Conservation (phyloP, 2,329 filamentous ascomycete species). For the Monosporascus sp. region DNA sequence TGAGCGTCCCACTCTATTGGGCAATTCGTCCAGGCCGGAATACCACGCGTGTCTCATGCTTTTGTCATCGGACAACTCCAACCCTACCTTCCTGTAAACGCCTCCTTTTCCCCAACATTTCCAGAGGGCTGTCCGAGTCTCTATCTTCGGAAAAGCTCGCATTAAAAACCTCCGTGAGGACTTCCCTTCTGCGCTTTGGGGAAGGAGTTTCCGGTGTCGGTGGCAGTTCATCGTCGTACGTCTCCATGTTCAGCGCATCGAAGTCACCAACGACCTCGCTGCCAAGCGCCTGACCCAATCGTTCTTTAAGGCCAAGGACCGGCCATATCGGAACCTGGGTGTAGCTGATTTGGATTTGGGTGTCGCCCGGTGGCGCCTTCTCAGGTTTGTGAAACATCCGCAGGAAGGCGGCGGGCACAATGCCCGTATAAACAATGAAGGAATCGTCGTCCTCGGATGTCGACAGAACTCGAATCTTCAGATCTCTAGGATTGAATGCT, state of each 20-base stretch:
- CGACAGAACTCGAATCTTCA: slow-evolving; percentile 46
- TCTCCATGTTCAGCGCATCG: slow-evolving; percentile 37
- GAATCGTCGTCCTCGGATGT: slow-evolving; percentile 40
- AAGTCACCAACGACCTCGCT: slow-evolving; percentile 43
- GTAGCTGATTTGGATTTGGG: slow-evolving; percentile 42
- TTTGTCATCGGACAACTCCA: slow-evolving; percentile 20
- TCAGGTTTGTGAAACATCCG: slow-evolving; percentile 45
- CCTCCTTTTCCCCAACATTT: slow-evolving; percentile 19
- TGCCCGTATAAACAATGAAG: slow-evolving; percentile 49
- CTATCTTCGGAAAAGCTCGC: slow-evolving; percentile 26
- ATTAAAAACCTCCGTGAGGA: slow-evolving; percentile 24
- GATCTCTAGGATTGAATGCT: slow-evolving; percentile 29
- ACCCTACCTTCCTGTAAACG: slow-evolving; percentile 22
- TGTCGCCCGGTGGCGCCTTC: slow-evolving; percentile 28
- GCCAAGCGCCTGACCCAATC: slow-evolving; percentile 49
- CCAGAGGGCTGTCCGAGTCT: slow-evolving; percentile 12
- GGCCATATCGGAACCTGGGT: slow-evolving; percentile 49
- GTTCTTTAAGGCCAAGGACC: slow-evolving; percentile 48
- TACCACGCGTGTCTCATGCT: not conserved
- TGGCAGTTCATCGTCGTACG: slow-evolving; percentile 34
- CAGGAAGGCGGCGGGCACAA: slow-evolving; percentile 44
- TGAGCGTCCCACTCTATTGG: not conserved
- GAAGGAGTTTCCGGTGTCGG: slow-evolving; percentile 5
- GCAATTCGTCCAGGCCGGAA: not conserved
- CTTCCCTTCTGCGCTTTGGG: slow-evolving; percentile 20